phyloP scores from a whole-genome alignment of 2,329 filamentous ascomycete species.

The Ceratocystis huliohia region DNA sequence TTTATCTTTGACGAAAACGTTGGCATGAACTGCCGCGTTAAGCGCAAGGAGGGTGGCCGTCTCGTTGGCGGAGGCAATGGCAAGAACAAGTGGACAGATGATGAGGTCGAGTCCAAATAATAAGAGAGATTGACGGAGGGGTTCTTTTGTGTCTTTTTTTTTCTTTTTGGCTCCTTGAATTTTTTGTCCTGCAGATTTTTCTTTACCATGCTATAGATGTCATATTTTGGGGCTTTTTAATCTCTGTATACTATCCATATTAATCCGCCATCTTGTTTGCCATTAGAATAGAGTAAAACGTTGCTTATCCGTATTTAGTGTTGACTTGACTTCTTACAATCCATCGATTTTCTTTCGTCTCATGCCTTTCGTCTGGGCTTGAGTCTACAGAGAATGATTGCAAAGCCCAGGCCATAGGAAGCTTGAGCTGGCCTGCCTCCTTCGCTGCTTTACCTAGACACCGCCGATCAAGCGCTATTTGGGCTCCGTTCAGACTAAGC shows the following conservation, averaged over 20 bases:
- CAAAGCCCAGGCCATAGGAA: too few relatives aligned
- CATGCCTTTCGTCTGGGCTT: too few relatives aligned
- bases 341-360: not conserved
- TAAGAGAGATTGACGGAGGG: not conserved
- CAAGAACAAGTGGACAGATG: slow-evolving; percentile 46
- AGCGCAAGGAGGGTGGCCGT: slow-evolving; percentile 66
- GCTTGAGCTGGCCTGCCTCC: not conserved
- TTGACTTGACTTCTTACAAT: too few relatives aligned
- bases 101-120: slow-evolving; percentile 50
- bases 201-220: not conserved
- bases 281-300: too few relatives aligned
- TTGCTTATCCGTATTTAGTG: too few relatives aligned
- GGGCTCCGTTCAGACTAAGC: too few relatives aligned
- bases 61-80: slow-evolving; percentile 40
- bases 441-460: not conserved
- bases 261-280: too few relatives aligned
- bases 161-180: not conserved
- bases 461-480: too few relatives aligned
- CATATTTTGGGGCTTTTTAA: not conserved
- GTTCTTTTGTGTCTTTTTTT: not conserved
- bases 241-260: not conserved
- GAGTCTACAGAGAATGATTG: too few relatives aligned
- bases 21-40: slow-evolving; percentile 82
- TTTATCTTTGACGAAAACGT: slow-evolving; percentile 87
- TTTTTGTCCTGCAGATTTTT: not conserved